Evolutionary conservation across 495 filamentous ascomycete genomes (phyloP), one percentile per base, ranked within the genome.

Genomic region (Sporormia fimetaria): DNA sequence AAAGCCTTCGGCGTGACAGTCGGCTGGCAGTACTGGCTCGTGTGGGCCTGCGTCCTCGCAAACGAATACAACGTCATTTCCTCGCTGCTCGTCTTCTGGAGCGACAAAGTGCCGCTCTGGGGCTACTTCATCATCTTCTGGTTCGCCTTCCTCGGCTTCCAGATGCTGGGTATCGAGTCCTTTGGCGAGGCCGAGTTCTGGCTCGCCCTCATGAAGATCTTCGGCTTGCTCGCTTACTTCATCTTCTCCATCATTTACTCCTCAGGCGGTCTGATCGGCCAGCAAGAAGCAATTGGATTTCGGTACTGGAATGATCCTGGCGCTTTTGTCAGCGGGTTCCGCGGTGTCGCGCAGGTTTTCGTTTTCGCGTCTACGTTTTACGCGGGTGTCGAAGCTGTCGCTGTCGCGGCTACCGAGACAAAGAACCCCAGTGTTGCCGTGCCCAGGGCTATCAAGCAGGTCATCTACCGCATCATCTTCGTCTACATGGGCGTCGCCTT

Each of bases 361-460:
- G 73, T 77, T 27, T 69, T 71, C 12, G 75, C 75, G 18, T 69
- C 75, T 40, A 81, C 81, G 47, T 65, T 78, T 26, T 80, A 81
- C 52, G 66, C 64, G 18, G 78, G 78, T 22, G 78, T 73, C 1
- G 67, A 70, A 43, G 56, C 65, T 26, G 52, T 57, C 31, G 67
- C 64, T 37, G 57, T 68, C 14, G 64, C 65, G 18, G 66, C 66
- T 15, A 64, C 62, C 18, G 65, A 68, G 42, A 53, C 65, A 1
- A 51, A 48, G 23, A 61, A 63, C 31, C 65, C 65, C 21, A 49
- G 50, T 20, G 63, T 61, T 40, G 59, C 61, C 1, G 43, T 68
- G 3, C 65, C 66, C 3, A 51, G 45, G 14, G 65, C 66, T 14
- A 53, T 62, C 15, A 60, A 58, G 40, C 64, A 68, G 44, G 64